Conservation (phyloP, 805 yeast species). For the Diddensiella santjacobensis region DNA sequence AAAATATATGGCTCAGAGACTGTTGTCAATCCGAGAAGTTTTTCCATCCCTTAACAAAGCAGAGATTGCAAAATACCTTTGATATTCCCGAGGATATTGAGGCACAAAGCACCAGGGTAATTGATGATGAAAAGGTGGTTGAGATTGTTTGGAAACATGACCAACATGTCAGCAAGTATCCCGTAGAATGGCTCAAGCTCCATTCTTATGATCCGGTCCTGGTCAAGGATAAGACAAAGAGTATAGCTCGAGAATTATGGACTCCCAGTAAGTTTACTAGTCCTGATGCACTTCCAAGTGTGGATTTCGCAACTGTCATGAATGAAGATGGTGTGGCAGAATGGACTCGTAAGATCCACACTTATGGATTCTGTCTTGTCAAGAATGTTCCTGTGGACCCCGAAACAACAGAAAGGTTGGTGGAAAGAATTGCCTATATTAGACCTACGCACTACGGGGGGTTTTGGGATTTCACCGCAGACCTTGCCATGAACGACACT, state of each 20-base stretch:
- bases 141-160: constrained; percentile 38
- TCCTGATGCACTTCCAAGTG: constrained; percentile 40
- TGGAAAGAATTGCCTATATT: constrained; percentile 55
- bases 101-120: constrained; percentile 23
- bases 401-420: constrained; percentile 53
- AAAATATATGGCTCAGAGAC: constrained; percentile 62
- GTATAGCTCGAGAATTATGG: constrained; percentile 44
- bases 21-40: constrained; percentile 57
- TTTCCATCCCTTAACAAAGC: constrained; percentile 54
- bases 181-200: constrained; percentile 41
- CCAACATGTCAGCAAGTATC: constrained; percentile 40
- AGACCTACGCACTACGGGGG: constrained; percentile 76
- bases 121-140: constrained; percentile 13
- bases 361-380: constrained; percentile 59
- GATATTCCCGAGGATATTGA: constrained; percentile 35
- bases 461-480: constrained; percentile 74
- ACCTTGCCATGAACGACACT: constrained; percentile 61
- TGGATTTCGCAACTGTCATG: constrained; percentile 49
- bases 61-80: constrained; percentile 55
- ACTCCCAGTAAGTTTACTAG: constrained; percentile 37
- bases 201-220: constrained; percentile 53
- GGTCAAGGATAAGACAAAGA: constrained; percentile 29
- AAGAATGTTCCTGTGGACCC: constrained; percentile 59
- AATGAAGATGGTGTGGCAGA: constrained; percentile 46
- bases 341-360: constrained; percentile 52